Conservation (phyloP, 257 asterid genomes). For the Solanum arcanum region DNA sequence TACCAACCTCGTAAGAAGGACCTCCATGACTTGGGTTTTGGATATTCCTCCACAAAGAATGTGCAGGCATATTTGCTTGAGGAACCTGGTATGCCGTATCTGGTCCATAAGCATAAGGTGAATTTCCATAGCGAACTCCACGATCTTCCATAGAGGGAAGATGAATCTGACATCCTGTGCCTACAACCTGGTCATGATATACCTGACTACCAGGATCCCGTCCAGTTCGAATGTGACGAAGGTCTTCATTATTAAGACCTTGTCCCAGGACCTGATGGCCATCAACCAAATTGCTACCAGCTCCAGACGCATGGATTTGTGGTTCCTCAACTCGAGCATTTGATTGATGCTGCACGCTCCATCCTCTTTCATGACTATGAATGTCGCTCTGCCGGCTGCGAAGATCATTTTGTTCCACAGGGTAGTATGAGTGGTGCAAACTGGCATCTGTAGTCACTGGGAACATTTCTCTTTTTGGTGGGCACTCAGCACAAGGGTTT, state of each 20-base stretch:
- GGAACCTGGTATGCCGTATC: conserved; percentile 57
- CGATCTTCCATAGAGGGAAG: conserved; percentile 53
- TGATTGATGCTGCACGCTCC: conserved; percentile 57
- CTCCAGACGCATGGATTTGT: conserved; percentile 36
- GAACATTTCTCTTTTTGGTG: conserved; percentile 56
- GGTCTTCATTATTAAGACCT: conserved; percentile 58
- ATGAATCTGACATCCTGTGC: conserved; percentile 45
- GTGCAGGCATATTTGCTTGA: conserved; percentile 51
- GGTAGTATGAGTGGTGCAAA: conserved; percentile 42
- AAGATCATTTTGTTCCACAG: conserved; percentile 58
- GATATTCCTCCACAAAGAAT: conserved; percentile 63
- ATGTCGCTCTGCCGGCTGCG: conserved; percentile 39
- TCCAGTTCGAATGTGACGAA: conserved; percentile 40
- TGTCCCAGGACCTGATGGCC: conserved; percentile 43
- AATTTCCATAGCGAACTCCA: conserved; percentile 44
- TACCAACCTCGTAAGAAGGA: conserved; percentile 40
- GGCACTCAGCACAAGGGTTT: conserved; percentile 58
- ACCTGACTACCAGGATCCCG: conserved; percentile 47
- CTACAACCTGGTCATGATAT: conserved; percentile 53
- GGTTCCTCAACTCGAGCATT: conserved; percentile 53
- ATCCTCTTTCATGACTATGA: conserved; percentile 56
- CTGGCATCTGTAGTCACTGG: conserved; percentile 44
- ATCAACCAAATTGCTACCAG: conserved; percentile 56
- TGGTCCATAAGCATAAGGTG: conserved; percentile 46
- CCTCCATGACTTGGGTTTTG: conserved; percentile 49